phyloP scores from a whole-genome alignment of 169 alveolate genomes.

The Cyclospora cayetanensis region DNA sequence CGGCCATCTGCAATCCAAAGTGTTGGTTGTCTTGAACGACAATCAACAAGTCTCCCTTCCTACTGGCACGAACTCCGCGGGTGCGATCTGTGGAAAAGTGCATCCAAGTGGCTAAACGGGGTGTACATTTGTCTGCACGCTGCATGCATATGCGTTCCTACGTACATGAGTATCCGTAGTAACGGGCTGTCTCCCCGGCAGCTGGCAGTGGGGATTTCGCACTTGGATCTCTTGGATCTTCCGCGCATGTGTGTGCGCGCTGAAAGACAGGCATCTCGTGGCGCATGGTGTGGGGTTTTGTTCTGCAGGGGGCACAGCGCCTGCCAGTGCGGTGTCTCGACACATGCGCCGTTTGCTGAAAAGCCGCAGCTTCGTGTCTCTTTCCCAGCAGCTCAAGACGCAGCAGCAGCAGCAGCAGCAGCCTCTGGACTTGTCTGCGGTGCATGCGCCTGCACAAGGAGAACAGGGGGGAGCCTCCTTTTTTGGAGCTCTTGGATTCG shows the following conservation, averaged over 20 bases:
- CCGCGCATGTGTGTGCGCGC: no score
- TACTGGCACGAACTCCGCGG: slow-evolving; percentile 74
- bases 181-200: no score
- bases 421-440: not conserved
- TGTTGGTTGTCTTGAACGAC: slow-evolving; percentile 88
- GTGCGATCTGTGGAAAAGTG: not conserved
- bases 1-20: slow-evolving; percentile 79
- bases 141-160: not conserved
- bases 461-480: not conserved
- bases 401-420: not conserved
- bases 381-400: not conserved
- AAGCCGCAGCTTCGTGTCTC: not conserved
- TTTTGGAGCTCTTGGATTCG: slow-evolving; percentile 71
- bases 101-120: no score
- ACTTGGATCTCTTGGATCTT: no score
- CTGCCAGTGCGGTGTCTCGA: not conserved
- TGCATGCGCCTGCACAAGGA: not conserved
- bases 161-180: not conserved
- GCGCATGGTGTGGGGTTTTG: slow-evolving; percentile 36
- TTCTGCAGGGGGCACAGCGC: not conserved
- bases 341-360: not conserved
- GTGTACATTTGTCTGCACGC: no score
- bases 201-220: no score
- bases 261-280: no score
- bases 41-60: slow-evolving; percentile 88